phyloP scores from a whole-genome alignment of 2,329 filamentous ascomycete species.

The Alternaria sp. region DNA sequence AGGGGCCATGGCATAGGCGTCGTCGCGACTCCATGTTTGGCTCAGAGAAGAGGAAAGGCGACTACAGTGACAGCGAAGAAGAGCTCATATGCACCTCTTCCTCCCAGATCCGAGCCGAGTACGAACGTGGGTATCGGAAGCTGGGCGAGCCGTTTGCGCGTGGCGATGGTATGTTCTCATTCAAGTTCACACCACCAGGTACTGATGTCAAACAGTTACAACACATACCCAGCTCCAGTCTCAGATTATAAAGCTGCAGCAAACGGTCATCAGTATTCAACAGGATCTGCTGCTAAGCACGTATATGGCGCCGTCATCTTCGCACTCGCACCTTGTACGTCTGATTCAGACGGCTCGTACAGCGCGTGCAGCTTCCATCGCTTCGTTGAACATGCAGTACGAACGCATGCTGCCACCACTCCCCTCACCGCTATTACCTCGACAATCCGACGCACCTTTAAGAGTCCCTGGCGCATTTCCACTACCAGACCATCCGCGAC shows the following conservation, averaged over 20 bases:
- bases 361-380: slow-evolving; percentile 34
- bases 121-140: slow-evolving; percentile 36
- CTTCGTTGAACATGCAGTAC: slow-evolving; percentile 37
- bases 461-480: slow-evolving; percentile 29
- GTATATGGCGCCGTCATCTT: slow-evolving; percentile 28
- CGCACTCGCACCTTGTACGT: slow-evolving; percentile 36
- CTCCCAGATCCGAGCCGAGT: slow-evolving; percentile 33
- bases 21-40: slow-evolving; percentile 27
- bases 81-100: slow-evolving; percentile 35
- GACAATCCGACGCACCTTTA: slow-evolving; percentile 9
- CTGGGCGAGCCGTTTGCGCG: slow-evolving; percentile 39
- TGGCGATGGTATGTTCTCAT: slow-evolving; percentile 34
- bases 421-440: background rate
- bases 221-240: slow-evolving; percentile 40
- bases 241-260: slow-evolving; percentile 42
- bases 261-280: slow-evolving; percentile 36
- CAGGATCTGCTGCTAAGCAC: slow-evolving; percentile 34
- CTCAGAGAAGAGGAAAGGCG: slow-evolving; percentile 17
- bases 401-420: slow-evolving; percentile 27
- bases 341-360: slow-evolving; percentile 36
- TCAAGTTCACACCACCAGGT: background rate
- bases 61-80: slow-evolving; percentile 35
- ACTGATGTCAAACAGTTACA: slow-evolving; percentile 26
- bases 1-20: slow-evolving; percentile 1
- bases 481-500: slow-evolving; percentile 5